phyloP scores from a whole-genome alignment of 2,329 filamentous ascomycete genomes.

The Colletotrichum aenigma region DNA sequence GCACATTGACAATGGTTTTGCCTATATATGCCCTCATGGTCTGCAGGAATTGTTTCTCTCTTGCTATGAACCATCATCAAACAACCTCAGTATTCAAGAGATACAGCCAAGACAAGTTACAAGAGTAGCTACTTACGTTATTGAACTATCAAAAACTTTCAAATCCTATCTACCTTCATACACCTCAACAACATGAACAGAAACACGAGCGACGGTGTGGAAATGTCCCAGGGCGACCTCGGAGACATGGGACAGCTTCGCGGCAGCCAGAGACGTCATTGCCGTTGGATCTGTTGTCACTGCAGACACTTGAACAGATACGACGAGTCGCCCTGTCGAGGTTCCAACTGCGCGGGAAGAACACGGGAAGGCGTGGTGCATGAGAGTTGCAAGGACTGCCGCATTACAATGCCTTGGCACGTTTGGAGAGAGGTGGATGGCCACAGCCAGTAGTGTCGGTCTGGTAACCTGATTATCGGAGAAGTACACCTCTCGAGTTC shows the following conservation, averaged over 20 bases:
- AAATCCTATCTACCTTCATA: neutral
- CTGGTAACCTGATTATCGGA: fast-evolving
- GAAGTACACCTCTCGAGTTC: fast-evolving
- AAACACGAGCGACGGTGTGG: neutral
- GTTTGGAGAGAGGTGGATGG: neutral
- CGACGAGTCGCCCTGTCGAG: neutral
- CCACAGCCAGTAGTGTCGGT: neutral
- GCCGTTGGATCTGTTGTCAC: neutral
- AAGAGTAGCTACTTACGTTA: neutral
- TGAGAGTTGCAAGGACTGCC: neutral
- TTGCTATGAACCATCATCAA: neutral
- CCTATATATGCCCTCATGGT: neutral
- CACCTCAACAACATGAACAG: neutral
- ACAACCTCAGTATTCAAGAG: fast-evolving
- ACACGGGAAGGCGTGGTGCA: neutral
- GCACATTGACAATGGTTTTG: fast-evolving
- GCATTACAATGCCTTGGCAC: neutral
- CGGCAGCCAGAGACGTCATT: neutral
- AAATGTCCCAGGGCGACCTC: neutral
- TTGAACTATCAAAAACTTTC: neutral
- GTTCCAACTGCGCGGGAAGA: neutral
- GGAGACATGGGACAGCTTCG: fast-evolving
- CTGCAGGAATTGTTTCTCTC: neutral
- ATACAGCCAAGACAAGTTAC: neutral
- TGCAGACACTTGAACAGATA: neutral